Evolutionary conservation across 306 rosid genomes (phyloP).

Genomic region (Castanea crenata): DNA sequence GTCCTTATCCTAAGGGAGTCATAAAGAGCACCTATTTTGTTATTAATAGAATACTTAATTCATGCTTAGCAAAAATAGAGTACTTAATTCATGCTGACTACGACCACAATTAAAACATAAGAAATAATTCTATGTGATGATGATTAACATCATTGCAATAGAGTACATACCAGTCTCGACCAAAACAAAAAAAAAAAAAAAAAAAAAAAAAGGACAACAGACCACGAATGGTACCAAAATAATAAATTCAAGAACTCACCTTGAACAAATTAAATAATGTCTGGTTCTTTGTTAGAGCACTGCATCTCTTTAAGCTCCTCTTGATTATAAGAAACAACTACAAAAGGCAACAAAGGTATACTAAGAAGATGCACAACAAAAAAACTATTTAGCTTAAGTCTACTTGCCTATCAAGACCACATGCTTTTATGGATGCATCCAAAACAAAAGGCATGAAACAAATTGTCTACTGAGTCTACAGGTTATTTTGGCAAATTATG

Average conservation of each 20-base stretch:
- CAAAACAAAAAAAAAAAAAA: too few relatives aligned
- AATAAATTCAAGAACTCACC: constrained; percentile 46
- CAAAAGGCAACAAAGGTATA: constrained; percentile 31
- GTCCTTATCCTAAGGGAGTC: not conserved
- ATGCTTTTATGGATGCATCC: not conserved
- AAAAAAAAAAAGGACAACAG: not conserved
- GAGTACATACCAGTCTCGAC: not conserved
- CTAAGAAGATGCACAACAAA: constrained; percentile 16
- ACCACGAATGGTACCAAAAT: constrained; percentile 12
- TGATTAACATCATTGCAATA: not conserved
- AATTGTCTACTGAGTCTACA: not conserved
- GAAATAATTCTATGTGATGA: not conserved
- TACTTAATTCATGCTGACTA: not conserved
- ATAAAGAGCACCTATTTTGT: not conserved
- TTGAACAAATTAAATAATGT: constrained; percentile 82
- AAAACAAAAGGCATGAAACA: not conserved
- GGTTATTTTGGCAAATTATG: not conserved
- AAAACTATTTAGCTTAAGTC: too few relatives aligned
- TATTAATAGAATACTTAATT: not conserved
- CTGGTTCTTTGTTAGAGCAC: constrained; percentile 97
- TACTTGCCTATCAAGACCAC: too few relatives aligned
- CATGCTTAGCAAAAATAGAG: not conserved
- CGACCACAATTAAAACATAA: not conserved
- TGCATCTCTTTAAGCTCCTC: constrained; percentile 96
- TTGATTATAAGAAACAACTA: constrained; percentile 97